Percentiles rank a stretch among this genome's conserved stretches.
These are phyloP conservation scores for Orobanche coerulescens DNA, from an alignment of 257 asterid species.

Conservation along the genomic window DNA sequence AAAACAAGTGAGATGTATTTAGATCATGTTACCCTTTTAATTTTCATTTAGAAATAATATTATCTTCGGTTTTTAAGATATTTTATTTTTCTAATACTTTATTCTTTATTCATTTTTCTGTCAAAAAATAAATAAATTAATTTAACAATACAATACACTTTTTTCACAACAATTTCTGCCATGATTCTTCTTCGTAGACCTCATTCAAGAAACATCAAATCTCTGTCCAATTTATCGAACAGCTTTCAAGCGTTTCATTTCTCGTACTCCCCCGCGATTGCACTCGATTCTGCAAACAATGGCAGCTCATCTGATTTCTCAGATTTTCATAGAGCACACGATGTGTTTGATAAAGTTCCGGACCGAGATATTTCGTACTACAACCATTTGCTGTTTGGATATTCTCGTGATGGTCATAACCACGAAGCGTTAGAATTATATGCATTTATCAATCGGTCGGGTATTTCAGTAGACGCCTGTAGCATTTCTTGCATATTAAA, in stretches of 20 bases:
- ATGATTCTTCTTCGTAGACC: slow-evolving; percentile 34
- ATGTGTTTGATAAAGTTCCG: slow-evolving; percentile 44
- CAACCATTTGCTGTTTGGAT: slow-evolving; percentile 56
- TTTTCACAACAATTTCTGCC: not conserved
- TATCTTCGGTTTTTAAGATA: not conserved
- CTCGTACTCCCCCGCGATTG: slow-evolving; percentile 23
- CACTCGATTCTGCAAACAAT: slow-evolving; percentile 14
- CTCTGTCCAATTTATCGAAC: slow-evolving; percentile 19
- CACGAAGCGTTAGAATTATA: slow-evolving; percentile 47
- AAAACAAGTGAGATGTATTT: too few relatives aligned
- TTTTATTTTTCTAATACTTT: too few relatives aligned
- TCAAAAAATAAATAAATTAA: too few relatives aligned
- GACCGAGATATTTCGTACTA: slow-evolving; percentile 40
- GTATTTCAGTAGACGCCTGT: slow-evolving; percentile 46
- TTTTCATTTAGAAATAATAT: too few relatives aligned
- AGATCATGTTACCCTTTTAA: too few relatives aligned
- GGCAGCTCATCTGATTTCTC: not conserved
- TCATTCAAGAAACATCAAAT: slow-evolving; percentile 25
- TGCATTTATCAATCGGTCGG: slow-evolving; percentile 36
- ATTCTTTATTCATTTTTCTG: too few relatives aligned
- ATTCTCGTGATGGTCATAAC: slow-evolving; percentile 42
- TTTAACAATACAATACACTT: too few relatives aligned
- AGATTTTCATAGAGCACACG: slow-evolving; percentile 23
- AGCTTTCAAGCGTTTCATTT: slow-evolving; percentile 23
- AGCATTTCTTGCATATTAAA: slow-evolving; percentile 66